Evolutionary conservation across 257 asterid genomes (phyloP).

Genomic region (Cordia subcordata): DNA sequence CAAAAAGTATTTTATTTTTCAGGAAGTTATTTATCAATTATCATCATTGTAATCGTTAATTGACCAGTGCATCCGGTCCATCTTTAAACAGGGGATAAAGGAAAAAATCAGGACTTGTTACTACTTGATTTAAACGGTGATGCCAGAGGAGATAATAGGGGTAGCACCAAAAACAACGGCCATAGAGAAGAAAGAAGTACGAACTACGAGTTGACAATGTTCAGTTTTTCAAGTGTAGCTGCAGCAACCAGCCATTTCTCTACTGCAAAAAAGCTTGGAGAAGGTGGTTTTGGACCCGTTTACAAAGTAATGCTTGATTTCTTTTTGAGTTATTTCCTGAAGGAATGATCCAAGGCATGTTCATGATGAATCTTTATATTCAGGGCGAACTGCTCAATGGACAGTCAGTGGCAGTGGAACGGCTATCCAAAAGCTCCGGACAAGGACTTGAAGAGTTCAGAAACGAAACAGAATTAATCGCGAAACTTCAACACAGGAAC

Average conservation of each 20-base stretch:
- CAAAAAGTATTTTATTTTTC: too few relatives aligned
- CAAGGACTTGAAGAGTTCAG: not conserved
- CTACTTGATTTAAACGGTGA: not conserved
- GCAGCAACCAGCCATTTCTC: slow-evolving; percentile 24
- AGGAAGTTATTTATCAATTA: too few relatives aligned
- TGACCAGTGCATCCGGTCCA: not conserved
- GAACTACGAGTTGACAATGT: slow-evolving; percentile 13
- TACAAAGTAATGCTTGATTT: slow-evolving; percentile 18
- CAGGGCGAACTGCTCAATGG: not conserved
- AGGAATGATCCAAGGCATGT: not conserved
- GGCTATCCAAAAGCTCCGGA: not conserved
- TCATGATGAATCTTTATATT: not conserved
- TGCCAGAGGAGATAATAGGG: too few relatives aligned
- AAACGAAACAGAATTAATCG: not conserved
- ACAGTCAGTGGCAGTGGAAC: not conserved
- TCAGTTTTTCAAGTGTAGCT: slow-evolving; percentile 15
- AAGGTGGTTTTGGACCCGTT: slow-evolving; percentile 41
- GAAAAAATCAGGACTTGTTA: not conserved
- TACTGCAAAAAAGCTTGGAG: slow-evolving; percentile 25
- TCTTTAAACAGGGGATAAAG: not conserved
- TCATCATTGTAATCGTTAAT: not conserved
- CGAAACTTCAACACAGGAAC: not conserved
- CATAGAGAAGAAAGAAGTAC: slow-evolving; percentile 1
- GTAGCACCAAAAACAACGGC: not conserved
- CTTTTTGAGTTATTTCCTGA: too few relatives aligned